A percentile compares a stretch with the other conserved stretches of the same genome.
Conservation (phyloP, 2,329 filamentous ascomycete species). For the Endocalyx cinctus region DNA sequence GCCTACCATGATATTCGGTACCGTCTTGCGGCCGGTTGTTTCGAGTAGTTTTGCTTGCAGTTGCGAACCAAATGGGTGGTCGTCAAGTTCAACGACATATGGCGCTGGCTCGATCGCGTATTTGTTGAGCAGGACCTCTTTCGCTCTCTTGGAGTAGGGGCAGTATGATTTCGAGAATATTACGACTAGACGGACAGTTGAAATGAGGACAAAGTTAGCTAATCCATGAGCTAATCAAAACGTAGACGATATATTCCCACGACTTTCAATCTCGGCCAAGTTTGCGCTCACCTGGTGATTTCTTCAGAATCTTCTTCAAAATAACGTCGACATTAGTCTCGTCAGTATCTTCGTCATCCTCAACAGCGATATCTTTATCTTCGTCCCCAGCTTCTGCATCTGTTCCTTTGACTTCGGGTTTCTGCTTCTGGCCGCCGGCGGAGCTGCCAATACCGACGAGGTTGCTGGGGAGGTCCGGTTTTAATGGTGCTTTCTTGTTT, state of each 20-base stretch:
- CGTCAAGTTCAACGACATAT: conserved; percentile 85
- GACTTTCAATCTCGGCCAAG: conserved; percentile 2
- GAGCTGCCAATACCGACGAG: conserved; percentile 57
- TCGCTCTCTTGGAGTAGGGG: conserved; percentile 79
- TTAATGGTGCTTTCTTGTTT: conserved; percentile 60
- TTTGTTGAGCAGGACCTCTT: conserved; percentile 75
- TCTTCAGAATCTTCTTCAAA: conserved; percentile 75
- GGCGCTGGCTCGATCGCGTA: conserved; percentile 81
- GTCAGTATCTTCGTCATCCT: too few species aligned
- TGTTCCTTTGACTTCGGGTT: conserved; percentile 33
- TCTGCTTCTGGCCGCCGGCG: conserved; percentile 45
- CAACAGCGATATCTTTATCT: too few species aligned
- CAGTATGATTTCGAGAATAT: conserved; percentile 97
- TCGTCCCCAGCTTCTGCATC: conserved; percentile 40
- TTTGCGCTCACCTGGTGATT: conserved; percentile 67
- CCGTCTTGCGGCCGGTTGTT: conserved; percentile 76
- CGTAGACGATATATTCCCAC: conserved; percentile 5
- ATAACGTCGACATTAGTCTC: conserved; percentile 64
- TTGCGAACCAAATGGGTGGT: conserved; percentile 66
- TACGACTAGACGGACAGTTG: conserved; percentile 73
- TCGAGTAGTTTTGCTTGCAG: conserved; percentile 69
- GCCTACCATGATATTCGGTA: conserved; percentile 87
- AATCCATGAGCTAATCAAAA: too few species aligned
- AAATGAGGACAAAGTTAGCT: conserved; percentile 7
- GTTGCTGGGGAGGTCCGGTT: conserved; percentile 53